A percentile compares a stretch with the other conserved stretches of the same genome.
Conservation (phyloP, 1,284 basidiomycete species). For the Ustilago nuda region DNA sequence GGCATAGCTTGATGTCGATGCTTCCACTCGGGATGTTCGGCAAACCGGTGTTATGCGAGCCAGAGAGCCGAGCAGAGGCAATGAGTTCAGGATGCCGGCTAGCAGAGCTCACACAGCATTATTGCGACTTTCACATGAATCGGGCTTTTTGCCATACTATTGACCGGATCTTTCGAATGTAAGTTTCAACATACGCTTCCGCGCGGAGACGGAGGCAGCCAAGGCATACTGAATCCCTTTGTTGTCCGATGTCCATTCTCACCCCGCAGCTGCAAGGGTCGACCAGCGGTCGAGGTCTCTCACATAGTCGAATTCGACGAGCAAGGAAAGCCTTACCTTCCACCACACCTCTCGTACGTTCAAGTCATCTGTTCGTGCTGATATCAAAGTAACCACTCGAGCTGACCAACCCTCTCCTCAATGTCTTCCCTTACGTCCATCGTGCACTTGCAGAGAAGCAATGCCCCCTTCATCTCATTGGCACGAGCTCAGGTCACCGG, state of each 20-base stretch:
- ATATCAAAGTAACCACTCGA: too few species aligned
- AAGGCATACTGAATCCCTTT: not conserved
- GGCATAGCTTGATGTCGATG: constrained; percentile 3
- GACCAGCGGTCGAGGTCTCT: constrained; percentile 58
- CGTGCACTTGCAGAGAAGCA: constrained; percentile 25
- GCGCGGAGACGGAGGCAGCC: not conserved
- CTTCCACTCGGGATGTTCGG: not conserved
- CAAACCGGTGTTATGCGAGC: constrained; percentile 25
- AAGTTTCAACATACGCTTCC: not conserved
- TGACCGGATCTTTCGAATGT: constrained; percentile 59
- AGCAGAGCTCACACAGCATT: constrained; percentile 53
- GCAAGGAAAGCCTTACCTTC: constrained; percentile 43
- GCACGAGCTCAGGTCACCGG: constrained; percentile 43
- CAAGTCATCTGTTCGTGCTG: too few species aligned
- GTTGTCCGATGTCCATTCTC: not conserved
- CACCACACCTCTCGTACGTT: constrained; percentile 45
- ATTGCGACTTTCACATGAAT: constrained; percentile 48
- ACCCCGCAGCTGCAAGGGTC: constrained; percentile 33
- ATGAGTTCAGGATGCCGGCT: constrained; percentile 25
- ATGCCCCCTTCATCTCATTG: constrained; percentile 52
- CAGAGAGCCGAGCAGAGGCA: not conserved
- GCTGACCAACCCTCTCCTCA: too few species aligned
- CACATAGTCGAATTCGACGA: constrained; percentile 58
- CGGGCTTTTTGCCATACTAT: constrained; percentile 56
- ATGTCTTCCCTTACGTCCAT: not conserved